A percentile compares a stretch with the other conserved stretches of the same genome.
Conservation (phyloP, 345 rosid species). For the Gossypium ekmanianum region DNA sequence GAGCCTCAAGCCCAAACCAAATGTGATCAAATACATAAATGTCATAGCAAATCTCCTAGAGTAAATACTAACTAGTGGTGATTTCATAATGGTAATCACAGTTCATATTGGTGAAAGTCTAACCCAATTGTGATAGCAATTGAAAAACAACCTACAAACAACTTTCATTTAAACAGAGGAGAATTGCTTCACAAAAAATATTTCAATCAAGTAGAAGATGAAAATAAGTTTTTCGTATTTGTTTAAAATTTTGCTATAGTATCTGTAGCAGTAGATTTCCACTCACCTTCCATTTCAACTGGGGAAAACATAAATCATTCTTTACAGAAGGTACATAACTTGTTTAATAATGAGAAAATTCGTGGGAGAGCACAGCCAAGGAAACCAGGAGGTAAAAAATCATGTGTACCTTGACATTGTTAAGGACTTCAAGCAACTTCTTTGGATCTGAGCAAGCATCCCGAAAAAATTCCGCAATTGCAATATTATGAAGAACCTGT, state of each 20-base stretch:
- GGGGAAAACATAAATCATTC: neutral
- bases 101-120: neutral
- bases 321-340: neutral
- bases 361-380: neutral
- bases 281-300: neutral
- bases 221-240: neutral
- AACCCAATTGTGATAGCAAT: neutral
- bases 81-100: neutral
- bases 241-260: neutral
- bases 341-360: neutral
- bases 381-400: neutral
- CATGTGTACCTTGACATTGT: slow-evolving; percentile 59
- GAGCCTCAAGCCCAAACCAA: neutral
- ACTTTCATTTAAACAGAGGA: neutral
- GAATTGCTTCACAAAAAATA: neutral
- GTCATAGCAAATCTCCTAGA: neutral
- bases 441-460: slow-evolving; percentile 72
- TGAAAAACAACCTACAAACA: neutral
- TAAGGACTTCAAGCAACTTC: slow-evolving; percentile 70
- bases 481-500: slow-evolving; percentile 90
- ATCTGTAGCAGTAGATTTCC: neutral
- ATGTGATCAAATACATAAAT: neutral
- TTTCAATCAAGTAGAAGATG: neutral
- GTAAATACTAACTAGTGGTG: neutral
- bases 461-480: slow-evolving; percentile 65